These are phyloP conservation scores for Triadica sebifera DNA, from an alignment of 345 rosid species.

Conservation along the genomic window DNA sequence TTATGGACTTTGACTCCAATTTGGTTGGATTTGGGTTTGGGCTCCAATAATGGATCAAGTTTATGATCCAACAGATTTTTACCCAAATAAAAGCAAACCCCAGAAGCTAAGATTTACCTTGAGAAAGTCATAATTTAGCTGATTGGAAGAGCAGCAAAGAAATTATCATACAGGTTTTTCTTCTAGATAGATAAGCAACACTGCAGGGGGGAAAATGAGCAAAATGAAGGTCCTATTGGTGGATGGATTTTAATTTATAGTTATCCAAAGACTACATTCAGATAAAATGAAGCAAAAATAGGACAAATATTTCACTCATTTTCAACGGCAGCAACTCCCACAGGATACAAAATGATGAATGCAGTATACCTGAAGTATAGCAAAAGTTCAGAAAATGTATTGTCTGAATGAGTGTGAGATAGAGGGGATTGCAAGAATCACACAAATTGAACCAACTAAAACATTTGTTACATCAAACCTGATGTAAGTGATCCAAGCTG, in stretches of 20 bases:
- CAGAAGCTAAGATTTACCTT: constrained; percentile 40
- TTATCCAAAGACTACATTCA: no score
- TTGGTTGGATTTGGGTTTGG: no score
- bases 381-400: not conserved
- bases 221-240: not conserved
- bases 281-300: not conserved
- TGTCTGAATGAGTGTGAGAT: not conserved
- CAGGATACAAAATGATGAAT: constrained; percentile 66
- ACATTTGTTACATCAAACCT: constrained; percentile 41
- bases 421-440: not conserved
- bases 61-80: no score
- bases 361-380: constrained; percentile 61
- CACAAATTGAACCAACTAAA: not conserved
- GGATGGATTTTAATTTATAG: constrained; percentile 1
- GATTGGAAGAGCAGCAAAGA: constrained; percentile 58
- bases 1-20: no score
- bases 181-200: constrained; percentile 67
- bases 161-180: constrained; percentile 48
- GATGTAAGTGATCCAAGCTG: constrained; percentile 69
- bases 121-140: constrained; percentile 51
- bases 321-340: constrained; percentile 69
- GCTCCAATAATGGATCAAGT: no score
- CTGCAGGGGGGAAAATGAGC: constrained; percentile 43
- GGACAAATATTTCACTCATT: constrained; percentile 47
- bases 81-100: not conserved